These are phyloP conservation scores for Mortierella sp. DNA, from an alignment of 371 early-diverging fungal genomes.

Conservation along the genomic window DNA sequence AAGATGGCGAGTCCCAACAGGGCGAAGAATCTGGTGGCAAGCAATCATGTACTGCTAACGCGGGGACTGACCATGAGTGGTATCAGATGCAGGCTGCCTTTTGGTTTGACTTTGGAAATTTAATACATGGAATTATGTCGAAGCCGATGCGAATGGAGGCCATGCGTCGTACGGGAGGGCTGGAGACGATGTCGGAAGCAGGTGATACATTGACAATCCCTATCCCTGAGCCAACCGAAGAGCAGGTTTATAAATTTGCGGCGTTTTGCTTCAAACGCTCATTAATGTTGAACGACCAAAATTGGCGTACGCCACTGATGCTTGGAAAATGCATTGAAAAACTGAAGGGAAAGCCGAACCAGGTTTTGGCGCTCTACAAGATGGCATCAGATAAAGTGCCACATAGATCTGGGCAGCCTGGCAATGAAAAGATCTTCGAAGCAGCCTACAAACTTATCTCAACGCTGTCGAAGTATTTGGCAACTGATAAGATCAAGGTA, in stretches of 20 bases:
- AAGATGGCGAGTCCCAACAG: constrained; percentile 14
- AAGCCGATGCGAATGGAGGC: constrained; percentile 78
- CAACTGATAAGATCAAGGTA: constrained; percentile 60
- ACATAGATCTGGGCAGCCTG: constrained; percentile 59
- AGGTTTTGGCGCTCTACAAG: constrained; percentile 62
- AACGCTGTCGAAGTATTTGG: constrained; percentile 66
- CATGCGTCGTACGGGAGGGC: constrained; percentile 35
- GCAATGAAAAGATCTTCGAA: constrained; percentile 70
- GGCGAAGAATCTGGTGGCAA: neutral
- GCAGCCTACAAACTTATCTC: constrained; percentile 70
- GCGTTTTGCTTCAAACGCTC: constrained; percentile 56
- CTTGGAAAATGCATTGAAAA: constrained; percentile 73
- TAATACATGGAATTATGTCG: constrained; percentile 73
- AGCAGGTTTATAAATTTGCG: constrained; percentile 62
- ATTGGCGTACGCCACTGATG: constrained; percentile 68
- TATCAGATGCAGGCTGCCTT: constrained; percentile 47
- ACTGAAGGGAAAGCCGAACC: constrained; percentile 60
- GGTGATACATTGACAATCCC: constrained; percentile 11
- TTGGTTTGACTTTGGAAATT: constrained; percentile 74
- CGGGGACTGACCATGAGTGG: constrained; percentile 34
- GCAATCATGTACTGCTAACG: neutral
- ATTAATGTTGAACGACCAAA: constrained; percentile 61
- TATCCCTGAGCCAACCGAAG: constrained; percentile 39
- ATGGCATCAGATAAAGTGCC: constrained; percentile 61
- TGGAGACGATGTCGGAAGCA: constrained; percentile 22